Evolutionary conservation across 2,329 filamentous ascomycete genomes (phyloP).

Genomic region (Gremmenia infestans): DNA sequence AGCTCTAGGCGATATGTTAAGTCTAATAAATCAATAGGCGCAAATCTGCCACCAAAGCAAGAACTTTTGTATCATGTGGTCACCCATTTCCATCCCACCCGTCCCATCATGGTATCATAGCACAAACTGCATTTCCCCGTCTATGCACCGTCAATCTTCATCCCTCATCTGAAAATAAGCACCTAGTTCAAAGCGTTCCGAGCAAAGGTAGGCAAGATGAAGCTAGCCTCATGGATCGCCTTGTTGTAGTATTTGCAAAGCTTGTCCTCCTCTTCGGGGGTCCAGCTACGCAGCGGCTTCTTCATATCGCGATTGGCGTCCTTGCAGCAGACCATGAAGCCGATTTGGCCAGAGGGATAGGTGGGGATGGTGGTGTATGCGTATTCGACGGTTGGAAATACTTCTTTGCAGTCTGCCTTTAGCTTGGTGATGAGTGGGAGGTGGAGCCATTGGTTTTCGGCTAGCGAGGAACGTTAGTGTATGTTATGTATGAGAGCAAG

Average conservation of each 20-base stretch:
- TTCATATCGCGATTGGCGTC: conserved; percentile 78
- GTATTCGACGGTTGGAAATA: conserved; percentile 97
- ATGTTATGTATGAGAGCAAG: background rate
- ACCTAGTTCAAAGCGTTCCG: conserved; percentile 63
- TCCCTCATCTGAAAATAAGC: background rate
- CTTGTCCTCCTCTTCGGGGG: conserved; percentile 82
- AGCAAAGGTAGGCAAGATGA: conserved; percentile 90
- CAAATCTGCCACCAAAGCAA: background rate
- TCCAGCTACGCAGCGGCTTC: conserved; percentile 78
- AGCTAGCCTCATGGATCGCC: conserved; percentile 92
- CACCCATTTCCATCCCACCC: background rate
- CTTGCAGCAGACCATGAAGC: conserved; percentile 99
- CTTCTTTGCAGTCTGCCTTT: conserved; percentile 93
- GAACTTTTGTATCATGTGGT: background rate
- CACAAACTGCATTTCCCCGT: background rate
- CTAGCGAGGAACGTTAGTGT: conserved; percentile 42
- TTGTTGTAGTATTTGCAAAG: conserved; percentile 96
- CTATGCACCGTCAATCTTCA: background rate
- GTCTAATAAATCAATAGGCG: background rate
- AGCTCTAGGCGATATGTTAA: background rate
- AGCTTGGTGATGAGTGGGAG: conserved; percentile 88
- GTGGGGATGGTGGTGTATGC: conserved; percentile 99
- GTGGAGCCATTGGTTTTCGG: conserved; percentile 99
- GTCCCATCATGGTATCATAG: conserved; percentile 15
- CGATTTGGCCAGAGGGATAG: conserved; percentile 97